Evolutionary conservation across 805 yeast genomes (phyloP).

Genomic region (Hyphopichia homilentoma): DNA sequence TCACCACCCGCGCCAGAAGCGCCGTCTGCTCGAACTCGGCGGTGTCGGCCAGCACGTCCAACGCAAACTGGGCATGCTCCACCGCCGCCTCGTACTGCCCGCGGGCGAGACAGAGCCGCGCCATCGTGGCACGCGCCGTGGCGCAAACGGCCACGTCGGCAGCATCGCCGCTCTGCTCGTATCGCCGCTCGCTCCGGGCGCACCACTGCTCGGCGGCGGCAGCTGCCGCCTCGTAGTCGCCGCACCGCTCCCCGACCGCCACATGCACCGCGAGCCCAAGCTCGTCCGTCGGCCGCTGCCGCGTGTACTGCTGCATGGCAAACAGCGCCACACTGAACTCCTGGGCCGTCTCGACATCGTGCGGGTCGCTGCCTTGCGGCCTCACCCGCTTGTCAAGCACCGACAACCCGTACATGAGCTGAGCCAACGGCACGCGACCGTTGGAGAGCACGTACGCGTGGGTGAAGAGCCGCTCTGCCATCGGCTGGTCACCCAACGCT

Average conservation of each 20-base stretch:
- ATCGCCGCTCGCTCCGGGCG: constrained; percentile 47
- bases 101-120: constrained; percentile 66
- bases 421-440: constrained; percentile 67
- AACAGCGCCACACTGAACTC: constrained; percentile 62
- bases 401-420: constrained; percentile 65
- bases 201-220: constrained; percentile 46
- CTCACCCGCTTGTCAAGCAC: constrained; percentile 45
- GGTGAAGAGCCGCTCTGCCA: constrained; percentile 59
- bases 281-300: constrained; percentile 55
- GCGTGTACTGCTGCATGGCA: constrained; percentile 64
- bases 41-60: constrained; percentile 44
- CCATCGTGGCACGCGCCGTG: constrained; percentile 61
- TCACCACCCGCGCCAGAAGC: constrained; percentile 61
- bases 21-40: constrained; percentile 20
- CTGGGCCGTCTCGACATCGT: constrained; percentile 58
- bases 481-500: constrained; percentile 43
- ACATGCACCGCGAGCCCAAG: constrained; percentile 55
- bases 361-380: constrained; percentile 41
- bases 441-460: constrained; percentile 79
- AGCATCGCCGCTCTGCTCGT: constrained; percentile 53
- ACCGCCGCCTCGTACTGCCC: constrained; percentile 55
- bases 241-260: constrained; percentile 64
- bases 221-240: constrained; percentile 54
- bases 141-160: constrained; percentile 48
- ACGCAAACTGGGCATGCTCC: constrained; percentile 54